Evolutionary conservation across 495 filamentous ascomycete genomes (phyloP), one percentile per base, ranked within the genome.

Genomic region (Daldinia vernicosa): DNA sequence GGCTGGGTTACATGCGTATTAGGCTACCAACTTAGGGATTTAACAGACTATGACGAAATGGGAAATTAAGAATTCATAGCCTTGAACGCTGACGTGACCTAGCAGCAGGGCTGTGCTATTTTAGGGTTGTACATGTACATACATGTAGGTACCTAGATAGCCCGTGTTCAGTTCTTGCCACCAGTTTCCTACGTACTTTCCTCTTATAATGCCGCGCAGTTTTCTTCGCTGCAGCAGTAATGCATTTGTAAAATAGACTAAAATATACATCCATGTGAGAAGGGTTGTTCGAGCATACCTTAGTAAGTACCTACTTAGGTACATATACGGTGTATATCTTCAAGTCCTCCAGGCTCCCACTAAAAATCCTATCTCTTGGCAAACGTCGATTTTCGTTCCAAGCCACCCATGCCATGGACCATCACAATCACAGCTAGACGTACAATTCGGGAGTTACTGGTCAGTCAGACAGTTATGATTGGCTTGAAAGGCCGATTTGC

Each of bases 301-400:
- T 7, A 11, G 40, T 45, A 17, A 11, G 40, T 45, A 45, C 40
- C 7, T 0, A 9, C 2, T 12, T 24, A 22, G 19, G 19, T 47
- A 47, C 43, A 47, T 47, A 11, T n/a, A n/a, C n/a, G n/a, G n/a
- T n/a, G n/a, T n/a, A n/a, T n/a, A n/a, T n/a, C n/a, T n/a, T n/a
- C 43, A 47, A 24, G 19, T 24, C 19, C 43, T 24, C 43, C 9
- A 47, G 19, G 43, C 43, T 47, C 19, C 43, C 43, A 11, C 17
- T 12, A 53, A 53, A 52, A 53, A 28, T 56, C 45, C 22, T 39
- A 61, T 37, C 65, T 37, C 65, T 65, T 64, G 61, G 64, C 70
- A 43, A 65, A 68, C 50, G 45, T 72, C 64, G 64, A 56, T 65
- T 57, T 73, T 66, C 12, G 51, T 69, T 69, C 62, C 66, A 66